Evolutionary conservation across 495 filamentous ascomycete species (phyloP), one percentile per base, ranked within the genome.

Genomic region (Penicillium chermesinum): DNA sequence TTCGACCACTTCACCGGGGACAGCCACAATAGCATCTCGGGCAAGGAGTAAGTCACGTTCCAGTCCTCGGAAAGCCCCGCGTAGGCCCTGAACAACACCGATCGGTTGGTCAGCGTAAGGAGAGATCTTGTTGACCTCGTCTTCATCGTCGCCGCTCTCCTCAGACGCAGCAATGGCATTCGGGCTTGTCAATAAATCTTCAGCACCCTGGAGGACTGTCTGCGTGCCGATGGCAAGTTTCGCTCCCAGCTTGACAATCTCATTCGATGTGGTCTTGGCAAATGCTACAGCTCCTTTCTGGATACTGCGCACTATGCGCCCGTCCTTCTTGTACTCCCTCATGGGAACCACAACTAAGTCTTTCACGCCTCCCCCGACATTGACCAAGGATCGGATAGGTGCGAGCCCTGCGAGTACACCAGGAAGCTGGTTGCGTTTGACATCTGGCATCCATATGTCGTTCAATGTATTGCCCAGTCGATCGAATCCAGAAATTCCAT

Each of bases 181-280:
- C 0, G 67, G 79, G 16, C 75, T 69, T 4, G 77, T 78, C 15
- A 96, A 73, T 22, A 91, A 67, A 27, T 81, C 87, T 64, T 99
- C 94, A 0, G 91, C 89, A 18, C 85, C 84, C 61, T 96, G 89
- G 2, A 97, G 74, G 25, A 90, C 80, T 18, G 84, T 91, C 57
- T 99, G 94, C 5, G 94, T 95, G 32, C 94, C 94, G 34, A 97
- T 86, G 12, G 93, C 93, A 16, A 97, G 72, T 66, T 96, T 97
- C 14, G 93, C 94, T 8, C 94, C 94, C 1, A 99, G 74, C 51
- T 90, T 91, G 49, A 95, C 84, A 7, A 96, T 75, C 60, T 97
- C 94, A 10, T 82, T 89, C 3, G 89, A 89, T 0, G 93, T 97
- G 9, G 89, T 96, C 59, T 86, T 91, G 21, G 87, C 91, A 55